Percentiles rank a stretch among this genome's conserved stretches.
Evolutionary conservation across 352 stramenopile species (phyloP).

Genomic region (Pythium oligandrum): DNA sequence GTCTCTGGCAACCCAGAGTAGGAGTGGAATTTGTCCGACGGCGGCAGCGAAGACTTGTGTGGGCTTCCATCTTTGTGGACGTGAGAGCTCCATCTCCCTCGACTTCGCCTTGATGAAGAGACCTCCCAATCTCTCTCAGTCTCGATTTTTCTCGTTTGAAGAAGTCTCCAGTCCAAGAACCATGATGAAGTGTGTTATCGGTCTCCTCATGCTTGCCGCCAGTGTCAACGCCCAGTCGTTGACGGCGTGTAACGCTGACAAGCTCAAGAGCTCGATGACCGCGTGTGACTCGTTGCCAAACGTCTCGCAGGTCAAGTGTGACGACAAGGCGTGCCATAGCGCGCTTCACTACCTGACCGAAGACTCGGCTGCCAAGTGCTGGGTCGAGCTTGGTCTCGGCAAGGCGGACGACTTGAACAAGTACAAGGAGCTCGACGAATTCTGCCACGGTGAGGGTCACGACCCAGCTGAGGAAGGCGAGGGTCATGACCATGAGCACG

Average conservation of each 20-base stretch:
- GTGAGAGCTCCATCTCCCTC: too few relatives aligned
- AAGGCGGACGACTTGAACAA: slow-evolving; percentile 27
- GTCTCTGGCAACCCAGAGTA: too few relatives aligned
- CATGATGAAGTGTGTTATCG: too few relatives aligned
- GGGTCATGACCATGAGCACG: neutral
- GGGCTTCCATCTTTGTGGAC: too few relatives aligned
- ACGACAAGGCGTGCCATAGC: slow-evolving; percentile 28
- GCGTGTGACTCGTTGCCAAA: slow-evolving; percentile 36
- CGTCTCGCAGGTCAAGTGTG: slow-evolving; percentile 40
- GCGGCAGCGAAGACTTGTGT: too few relatives aligned
- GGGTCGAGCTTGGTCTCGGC: slow-evolving; percentile 29
- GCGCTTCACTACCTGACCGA: slow-evolving; percentile 35
- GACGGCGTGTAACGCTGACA: slow-evolving; percentile 11
- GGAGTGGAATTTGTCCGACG: too few relatives aligned
- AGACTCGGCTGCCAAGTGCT: slow-evolving; percentile 30
- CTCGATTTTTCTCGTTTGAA: too few relatives aligned
- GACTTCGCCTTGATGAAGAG: too few relatives aligned
- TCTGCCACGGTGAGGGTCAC: slow-evolving; percentile 34
- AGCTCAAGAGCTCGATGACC: slow-evolving; percentile 16
- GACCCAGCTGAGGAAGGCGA: slow-evolving; percentile 26
- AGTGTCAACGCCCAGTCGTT: neutral
- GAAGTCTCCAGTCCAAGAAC: too few relatives aligned
- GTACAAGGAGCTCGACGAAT: slow-evolving; percentile 38
- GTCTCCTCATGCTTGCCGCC: too few relatives aligned
- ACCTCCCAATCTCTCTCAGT: too few relatives aligned